Evolutionary conservation across 2,329 filamentous ascomycete genomes (phyloP).

Genomic region (Talaromyces sp.): DNA sequence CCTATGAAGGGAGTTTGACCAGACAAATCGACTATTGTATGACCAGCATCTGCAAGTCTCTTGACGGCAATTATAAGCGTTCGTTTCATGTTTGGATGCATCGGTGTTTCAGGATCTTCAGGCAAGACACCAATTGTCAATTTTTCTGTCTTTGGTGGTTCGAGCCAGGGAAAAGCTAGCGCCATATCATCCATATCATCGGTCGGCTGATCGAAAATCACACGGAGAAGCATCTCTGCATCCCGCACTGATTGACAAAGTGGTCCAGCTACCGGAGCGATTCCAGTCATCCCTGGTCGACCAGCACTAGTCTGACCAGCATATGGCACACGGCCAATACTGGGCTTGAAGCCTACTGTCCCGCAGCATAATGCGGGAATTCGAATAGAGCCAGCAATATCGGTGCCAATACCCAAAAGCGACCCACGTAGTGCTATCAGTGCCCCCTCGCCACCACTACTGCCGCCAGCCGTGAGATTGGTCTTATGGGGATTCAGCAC

Average conservation of each 20-base stretch:
- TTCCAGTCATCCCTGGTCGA: constrained; percentile 20
- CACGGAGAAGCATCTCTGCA: constrained; percentile 12
- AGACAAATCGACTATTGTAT: constrained; percentile 19
- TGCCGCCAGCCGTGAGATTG: constrained; percentile 37
- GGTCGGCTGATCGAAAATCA: constrained; percentile 6
- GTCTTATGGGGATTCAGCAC: constrained; percentile 42
- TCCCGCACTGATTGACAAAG: constrained; percentile 17
- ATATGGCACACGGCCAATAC: constrained; percentile 29
- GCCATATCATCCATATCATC: constrained; percentile 15
- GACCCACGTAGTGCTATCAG: constrained; percentile 36
- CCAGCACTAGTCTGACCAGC: constrained; percentile 21
- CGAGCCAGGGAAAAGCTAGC: constrained; percentile 10
- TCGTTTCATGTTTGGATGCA: constrained; percentile 28
- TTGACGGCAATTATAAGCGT: constrained; percentile 11
- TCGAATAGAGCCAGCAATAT: constrained; percentile 44
- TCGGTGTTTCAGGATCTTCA: constrained; percentile 21
- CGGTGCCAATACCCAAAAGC: constrained; percentile 40
- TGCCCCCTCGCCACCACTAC: constrained; percentile 40
- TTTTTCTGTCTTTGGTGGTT: background rate
- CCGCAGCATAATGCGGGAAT: constrained; percentile 37
- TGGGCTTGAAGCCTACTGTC: constrained; percentile 37
- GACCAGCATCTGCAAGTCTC: constrained; percentile 24
- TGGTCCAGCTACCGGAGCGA: constrained; percentile 16
- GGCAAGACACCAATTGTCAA: constrained; percentile 25
- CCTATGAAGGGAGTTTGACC: constrained; percentile 12